These are phyloP conservation scores for Corchorus capsularis DNA, from an alignment of 345 rosid species.

Conservation along the genomic window DNA sequence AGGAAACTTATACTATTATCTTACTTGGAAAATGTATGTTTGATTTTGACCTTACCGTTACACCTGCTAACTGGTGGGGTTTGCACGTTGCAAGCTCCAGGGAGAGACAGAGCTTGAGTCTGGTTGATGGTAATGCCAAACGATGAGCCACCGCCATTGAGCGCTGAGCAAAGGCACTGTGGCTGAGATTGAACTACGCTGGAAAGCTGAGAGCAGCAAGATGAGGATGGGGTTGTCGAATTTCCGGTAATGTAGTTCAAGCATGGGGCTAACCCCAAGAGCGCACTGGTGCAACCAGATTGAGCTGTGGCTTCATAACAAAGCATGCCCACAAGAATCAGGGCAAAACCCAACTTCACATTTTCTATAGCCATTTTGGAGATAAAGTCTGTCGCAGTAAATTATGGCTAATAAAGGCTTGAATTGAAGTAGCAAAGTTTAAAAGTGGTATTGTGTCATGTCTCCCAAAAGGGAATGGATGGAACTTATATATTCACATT, in stretches of 20 bases:
- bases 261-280: slow-evolving; percentile 36
- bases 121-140: slow-evolving; percentile 26
- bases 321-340: slow-evolving; percentile 32
- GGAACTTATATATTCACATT: slow-evolving; percentile 11
- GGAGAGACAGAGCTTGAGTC: slow-evolving; percentile 28
- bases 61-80: slow-evolving; percentile 32
- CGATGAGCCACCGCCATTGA: slow-evolving; percentile 31
- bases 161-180: slow-evolving; percentile 46
- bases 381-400: background rate
- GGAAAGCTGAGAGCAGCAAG: slow-evolving; percentile 57
- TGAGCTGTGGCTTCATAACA: slow-evolving; percentile 35
- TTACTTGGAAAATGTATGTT: background rate
- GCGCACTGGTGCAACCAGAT: slow-evolving; percentile 35
- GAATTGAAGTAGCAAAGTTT: background rate
- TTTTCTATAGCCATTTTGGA: slow-evolving; percentile 38
- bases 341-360: slow-evolving; percentile 27
- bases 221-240: slow-evolving; percentile 47
- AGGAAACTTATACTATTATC: background rate
- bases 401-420: background rate
- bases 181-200: slow-evolving; percentile 50
- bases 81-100: slow-evolving; percentile 35
- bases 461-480: background rate
- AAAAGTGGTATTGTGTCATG: background rate
- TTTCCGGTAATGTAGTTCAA: slow-evolving; percentile 40
- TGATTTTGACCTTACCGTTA: background rate